A percentile compares a stretch with the other conserved stretches of the same genome.
Conservation (phyloP, 495 filamentous ascomycete genomes). For the Pseudevernia furfuracea region DNA sequence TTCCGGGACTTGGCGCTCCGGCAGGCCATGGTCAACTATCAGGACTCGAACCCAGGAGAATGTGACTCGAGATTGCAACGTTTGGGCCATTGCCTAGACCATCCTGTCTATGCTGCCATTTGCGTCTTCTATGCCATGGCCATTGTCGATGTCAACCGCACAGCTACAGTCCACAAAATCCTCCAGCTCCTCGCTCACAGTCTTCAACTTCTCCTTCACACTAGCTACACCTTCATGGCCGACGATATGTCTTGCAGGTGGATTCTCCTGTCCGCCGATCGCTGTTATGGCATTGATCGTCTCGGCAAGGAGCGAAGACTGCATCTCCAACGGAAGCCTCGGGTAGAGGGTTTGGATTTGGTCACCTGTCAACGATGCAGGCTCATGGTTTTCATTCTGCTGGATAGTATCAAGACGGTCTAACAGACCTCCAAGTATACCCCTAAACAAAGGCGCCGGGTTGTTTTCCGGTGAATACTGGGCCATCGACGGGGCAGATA, state of each 20-base stretch:
- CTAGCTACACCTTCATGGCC: conserved; percentile 81
- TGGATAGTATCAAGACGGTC: conserved; percentile 40
- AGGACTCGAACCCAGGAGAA: neutral
- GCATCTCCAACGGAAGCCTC: conserved; percentile 54
- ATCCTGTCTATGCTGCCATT: conserved; percentile 8
- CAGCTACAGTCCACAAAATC: conserved; percentile 88
- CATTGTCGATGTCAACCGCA: conserved; percentile 66
- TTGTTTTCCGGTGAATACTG: conserved; percentile 67
- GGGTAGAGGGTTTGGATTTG: conserved; percentile 67
- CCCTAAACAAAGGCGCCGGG: conserved; percentile 69
- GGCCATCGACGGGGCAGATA: conserved; percentile 65
- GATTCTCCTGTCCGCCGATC: conserved; percentile 92
- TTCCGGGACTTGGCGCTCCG: neutral
- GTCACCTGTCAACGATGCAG: conserved; percentile 26
- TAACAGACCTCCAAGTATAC: conserved; percentile 69
- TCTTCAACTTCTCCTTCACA: conserved; percentile 95
- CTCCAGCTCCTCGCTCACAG: conserved; percentile 89
- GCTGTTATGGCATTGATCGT: conserved; percentile 87
- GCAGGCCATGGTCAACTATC: neutral
- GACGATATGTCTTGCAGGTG: conserved; percentile 87
- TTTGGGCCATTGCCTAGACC: neutral
- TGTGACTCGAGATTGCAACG: neutral
- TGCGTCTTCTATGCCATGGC: conserved; percentile 22
- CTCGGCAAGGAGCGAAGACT: conserved; percentile 68
- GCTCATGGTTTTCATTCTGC: conserved; percentile 32